These are phyloP conservation scores for Thermomyces lanuginosus DNA, from an alignment of 2,329 filamentous ascomycete genomes.

Conservation along the genomic window DNA sequence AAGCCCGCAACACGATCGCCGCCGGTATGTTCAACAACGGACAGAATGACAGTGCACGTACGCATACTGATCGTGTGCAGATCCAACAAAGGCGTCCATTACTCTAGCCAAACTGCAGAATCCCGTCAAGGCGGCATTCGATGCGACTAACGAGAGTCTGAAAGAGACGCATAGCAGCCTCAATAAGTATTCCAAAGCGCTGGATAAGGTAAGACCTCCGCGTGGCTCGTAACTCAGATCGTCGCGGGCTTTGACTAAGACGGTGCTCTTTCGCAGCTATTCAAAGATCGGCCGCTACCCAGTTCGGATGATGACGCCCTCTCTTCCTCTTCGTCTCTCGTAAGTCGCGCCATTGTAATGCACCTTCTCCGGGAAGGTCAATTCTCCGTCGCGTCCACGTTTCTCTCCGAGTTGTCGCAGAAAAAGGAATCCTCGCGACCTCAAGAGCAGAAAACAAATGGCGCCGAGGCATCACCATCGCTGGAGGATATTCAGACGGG, in stretches of 20 bases:
- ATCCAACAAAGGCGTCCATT: slow-evolving; percentile 53
- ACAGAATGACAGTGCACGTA: no score
- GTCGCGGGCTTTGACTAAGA: neutral
- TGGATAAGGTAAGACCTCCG: slow-evolving; percentile 52
- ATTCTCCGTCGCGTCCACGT: slow-evolving; percentile 73
- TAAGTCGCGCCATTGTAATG: slow-evolving; percentile 92
- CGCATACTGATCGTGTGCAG: no score
- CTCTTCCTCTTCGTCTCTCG: slow-evolving; percentile 54
- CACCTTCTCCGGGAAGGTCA: slow-evolving; percentile 88
- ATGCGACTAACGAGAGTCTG: slow-evolving; percentile 61
- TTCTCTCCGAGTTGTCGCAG: slow-evolving; percentile 53
- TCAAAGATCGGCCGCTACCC: slow-evolving; percentile 51
- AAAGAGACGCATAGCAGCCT: slow-evolving; percentile 71
- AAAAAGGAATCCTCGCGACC: slow-evolving; percentile 25
- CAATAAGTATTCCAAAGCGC: slow-evolving; percentile 65
- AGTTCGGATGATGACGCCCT: slow-evolving; percentile 69
- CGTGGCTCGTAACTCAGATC: neutral
- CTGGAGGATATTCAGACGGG: slow-evolving; percentile 44
- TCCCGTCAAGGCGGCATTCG: slow-evolving; percentile 65
- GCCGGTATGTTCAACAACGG: no score
- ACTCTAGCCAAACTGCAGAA: slow-evolving; percentile 74
- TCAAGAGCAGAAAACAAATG: slow-evolving; percentile 13
- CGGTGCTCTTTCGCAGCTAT: slow-evolving; percentile 32
- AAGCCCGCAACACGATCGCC: slow-evolving; percentile 57
- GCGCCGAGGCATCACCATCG: slow-evolving; percentile 29